A percentile compares a stretch with the other conserved stretches of the same genome.
phyloP scores from a whole-genome alignment of 805 yeast genomes.

The Barnettozyma sp. region DNA sequence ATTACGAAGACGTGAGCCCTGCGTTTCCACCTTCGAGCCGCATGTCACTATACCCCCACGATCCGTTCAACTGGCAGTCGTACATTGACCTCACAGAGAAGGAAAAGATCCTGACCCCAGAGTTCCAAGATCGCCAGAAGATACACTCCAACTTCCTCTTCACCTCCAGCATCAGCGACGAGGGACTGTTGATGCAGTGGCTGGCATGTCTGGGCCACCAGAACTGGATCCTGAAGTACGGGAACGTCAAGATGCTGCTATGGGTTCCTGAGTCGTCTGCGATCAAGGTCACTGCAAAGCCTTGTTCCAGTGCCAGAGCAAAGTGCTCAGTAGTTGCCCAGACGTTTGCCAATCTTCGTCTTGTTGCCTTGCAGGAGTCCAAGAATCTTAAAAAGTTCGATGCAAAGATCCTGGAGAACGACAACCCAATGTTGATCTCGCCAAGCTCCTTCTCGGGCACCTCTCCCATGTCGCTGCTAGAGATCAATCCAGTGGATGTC shows the following conservation, averaged over 20 bases:
- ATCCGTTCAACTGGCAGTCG: slow-evolving; percentile 67
- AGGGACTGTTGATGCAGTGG: slow-evolving; percentile 70
- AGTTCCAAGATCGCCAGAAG: slow-evolving; percentile 28
- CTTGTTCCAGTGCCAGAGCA: slow-evolving; percentile 45
- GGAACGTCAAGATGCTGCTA: slow-evolving; percentile 67
- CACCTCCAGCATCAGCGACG: slow-evolving; percentile 56
- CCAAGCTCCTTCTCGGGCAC: slow-evolving; percentile 26
- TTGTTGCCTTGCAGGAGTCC: slow-evolving; percentile 43
- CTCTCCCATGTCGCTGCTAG: slow-evolving; percentile 38
- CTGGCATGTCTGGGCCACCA: slow-evolving; percentile 56
- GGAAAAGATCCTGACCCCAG: slow-evolving; percentile 38
- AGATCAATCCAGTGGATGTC: slow-evolving; percentile 42
- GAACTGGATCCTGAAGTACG: slow-evolving; percentile 70
- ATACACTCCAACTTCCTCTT: slow-evolving; percentile 50
- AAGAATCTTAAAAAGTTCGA: slow-evolving; percentile 19
- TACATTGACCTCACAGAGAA: slow-evolving; percentile 40
- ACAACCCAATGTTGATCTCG: slow-evolving; percentile 27
- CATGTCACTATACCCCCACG: slow-evolving; percentile 30
- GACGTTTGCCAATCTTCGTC: slow-evolving; percentile 49
- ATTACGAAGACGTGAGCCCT: slow-evolving; percentile 11
- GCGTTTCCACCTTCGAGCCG: slow-evolving; percentile 16
- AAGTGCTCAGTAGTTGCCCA: slow-evolving; percentile 61
- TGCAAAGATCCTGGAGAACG: slow-evolving; percentile 13
- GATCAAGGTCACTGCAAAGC: slow-evolving; percentile 51
- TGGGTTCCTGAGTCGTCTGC: slow-evolving; percentile 61